phyloP scores from a whole-genome alignment of 352 stramenopile species.

The Phytophthora capsici region DNA sequence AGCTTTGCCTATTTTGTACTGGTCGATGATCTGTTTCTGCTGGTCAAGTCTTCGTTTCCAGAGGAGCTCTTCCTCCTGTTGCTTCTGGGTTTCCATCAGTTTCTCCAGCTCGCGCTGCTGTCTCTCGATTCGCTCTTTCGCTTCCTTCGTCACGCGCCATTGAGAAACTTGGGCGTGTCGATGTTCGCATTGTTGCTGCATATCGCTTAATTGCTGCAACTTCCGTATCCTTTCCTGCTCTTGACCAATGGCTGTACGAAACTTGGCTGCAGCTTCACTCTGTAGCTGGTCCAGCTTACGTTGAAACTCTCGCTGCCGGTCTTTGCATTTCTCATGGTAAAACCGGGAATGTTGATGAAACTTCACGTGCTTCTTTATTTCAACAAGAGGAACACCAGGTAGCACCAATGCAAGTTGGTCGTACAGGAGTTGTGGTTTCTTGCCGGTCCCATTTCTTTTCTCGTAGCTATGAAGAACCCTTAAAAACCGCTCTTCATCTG shows the following conservation, averaged over 20 bases:
- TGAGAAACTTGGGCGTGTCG: slow-evolving; percentile 53
- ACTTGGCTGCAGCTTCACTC: slow-evolving; percentile 32
- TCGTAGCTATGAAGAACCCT: slow-evolving; percentile 60
- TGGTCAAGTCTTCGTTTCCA: slow-evolving; percentile 54
- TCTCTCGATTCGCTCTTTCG: slow-evolving; percentile 57
- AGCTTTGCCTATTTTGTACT: slow-evolving; percentile 62
- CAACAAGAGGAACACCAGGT: slow-evolving; percentile 33
- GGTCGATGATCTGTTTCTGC: slow-evolving; percentile 56
- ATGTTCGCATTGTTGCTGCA: slow-evolving; percentile 49
- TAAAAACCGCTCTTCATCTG: slow-evolving; percentile 69
- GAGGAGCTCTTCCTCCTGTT: slow-evolving; percentile 47
- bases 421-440: slow-evolving; percentile 66
- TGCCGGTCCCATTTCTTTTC: slow-evolving; percentile 35
- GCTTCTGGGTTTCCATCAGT: slow-evolving; percentile 44
- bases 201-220: slow-evolving; percentile 39
- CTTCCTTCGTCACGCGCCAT: slow-evolving; percentile 62
- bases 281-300: slow-evolving; percentile 43
- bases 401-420: slow-evolving; percentile 60
- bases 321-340: slow-evolving; percentile 58
- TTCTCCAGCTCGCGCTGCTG: slow-evolving; percentile 65
- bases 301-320: slow-evolving; percentile 54
- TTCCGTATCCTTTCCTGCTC: slow-evolving; percentile 39
- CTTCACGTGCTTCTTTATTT: slow-evolving; percentile 62
- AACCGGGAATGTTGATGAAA: slow-evolving; percentile 70
- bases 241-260: slow-evolving; percentile 30